Conservation (phyloP, 805 yeast genomes). For the Candida gorgasii region DNA sequence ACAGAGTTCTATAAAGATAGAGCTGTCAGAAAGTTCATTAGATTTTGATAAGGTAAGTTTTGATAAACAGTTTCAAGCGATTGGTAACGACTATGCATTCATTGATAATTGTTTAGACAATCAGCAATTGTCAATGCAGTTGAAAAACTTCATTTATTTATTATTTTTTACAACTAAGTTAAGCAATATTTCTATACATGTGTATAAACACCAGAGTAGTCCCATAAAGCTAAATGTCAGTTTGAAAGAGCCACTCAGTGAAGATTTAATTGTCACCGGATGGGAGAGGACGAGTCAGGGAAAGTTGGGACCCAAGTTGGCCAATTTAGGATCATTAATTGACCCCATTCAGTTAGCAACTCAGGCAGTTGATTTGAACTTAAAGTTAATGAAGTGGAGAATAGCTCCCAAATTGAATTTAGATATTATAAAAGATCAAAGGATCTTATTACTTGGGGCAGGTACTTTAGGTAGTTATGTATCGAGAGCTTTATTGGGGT, state of each 20-base stretch:
- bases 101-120: constrained; percentile 33
- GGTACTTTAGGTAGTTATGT: constrained; percentile 96
- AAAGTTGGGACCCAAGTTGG: constrained; percentile 76
- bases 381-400: constrained; percentile 96
- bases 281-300: constrained; percentile 87
- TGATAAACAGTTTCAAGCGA: constrained; percentile 39
- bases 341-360: constrained; percentile 82
- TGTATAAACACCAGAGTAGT: constrained; percentile 23
- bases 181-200: constrained; percentile 20
- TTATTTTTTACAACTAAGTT: constrained; percentile 31
- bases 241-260: constrained; percentile 11
- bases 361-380: constrained; percentile 89
- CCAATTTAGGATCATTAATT: constrained; percentile 78
- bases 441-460: constrained; percentile 83
- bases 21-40: not conserved
- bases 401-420: constrained; percentile 80
- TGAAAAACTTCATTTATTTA: constrained; percentile 59
- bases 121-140: constrained; percentile 48
- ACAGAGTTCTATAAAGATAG: constrained; percentile 9
- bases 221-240: constrained; percentile 21
- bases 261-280: constrained; percentile 56
- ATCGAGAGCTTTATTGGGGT: constrained; percentile 80
- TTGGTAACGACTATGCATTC: constrained; percentile 25
- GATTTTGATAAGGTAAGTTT: not conserved
- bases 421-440: constrained; percentile 58